Conservation (phyloP, 441 rosid species). For the Omphalea diandra region DNA sequence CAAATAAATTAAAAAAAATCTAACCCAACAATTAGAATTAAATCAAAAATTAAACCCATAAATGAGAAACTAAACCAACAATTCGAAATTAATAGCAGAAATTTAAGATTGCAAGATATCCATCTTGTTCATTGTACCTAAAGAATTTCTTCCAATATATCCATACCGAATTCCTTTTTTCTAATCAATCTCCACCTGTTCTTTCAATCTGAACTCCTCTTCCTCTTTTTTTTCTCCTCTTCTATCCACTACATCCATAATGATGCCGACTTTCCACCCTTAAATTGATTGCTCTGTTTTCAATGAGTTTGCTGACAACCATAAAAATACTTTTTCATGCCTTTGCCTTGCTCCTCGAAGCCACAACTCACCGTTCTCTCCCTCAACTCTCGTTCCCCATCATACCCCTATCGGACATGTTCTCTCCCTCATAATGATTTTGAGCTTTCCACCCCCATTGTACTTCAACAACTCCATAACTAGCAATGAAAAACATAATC, state of each 20-base stretch:
- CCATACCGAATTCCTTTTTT: slow-evolving; percentile 54
- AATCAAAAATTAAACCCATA: no score
- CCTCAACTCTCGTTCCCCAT: slow-evolving; percentile 20
- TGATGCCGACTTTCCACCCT: slow-evolving; percentile 55
- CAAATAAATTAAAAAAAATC: no score
- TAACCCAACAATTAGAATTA: no score
- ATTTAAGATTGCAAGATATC: no score
- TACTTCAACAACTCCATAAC: no score
- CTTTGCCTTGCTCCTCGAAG: slow-evolving; percentile 68
- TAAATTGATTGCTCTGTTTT: slow-evolving; percentile 86
- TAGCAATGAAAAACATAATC: no score
- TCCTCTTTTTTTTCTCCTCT: slow-evolving; percentile 52
- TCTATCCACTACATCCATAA: slow-evolving; percentile 36
- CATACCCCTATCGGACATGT: slow-evolving; percentile 24
- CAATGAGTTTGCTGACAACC: slow-evolving; percentile 94
- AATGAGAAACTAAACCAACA: no score
- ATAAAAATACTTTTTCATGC: slow-evolving; percentile 85
- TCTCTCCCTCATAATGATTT: no score
- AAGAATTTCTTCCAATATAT: slow-evolving; percentile 30
- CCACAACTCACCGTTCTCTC: slow-evolving; percentile 27
- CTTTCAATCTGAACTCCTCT: slow-evolving; percentile 55
- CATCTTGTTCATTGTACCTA: no score
- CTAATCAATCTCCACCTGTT: slow-evolving; percentile 64
- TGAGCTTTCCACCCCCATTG: no score
- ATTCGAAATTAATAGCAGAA: no score